Evolutionary conservation across 345 rosid species (phyloP).

Genomic region (Anacardium occidentale): DNA sequence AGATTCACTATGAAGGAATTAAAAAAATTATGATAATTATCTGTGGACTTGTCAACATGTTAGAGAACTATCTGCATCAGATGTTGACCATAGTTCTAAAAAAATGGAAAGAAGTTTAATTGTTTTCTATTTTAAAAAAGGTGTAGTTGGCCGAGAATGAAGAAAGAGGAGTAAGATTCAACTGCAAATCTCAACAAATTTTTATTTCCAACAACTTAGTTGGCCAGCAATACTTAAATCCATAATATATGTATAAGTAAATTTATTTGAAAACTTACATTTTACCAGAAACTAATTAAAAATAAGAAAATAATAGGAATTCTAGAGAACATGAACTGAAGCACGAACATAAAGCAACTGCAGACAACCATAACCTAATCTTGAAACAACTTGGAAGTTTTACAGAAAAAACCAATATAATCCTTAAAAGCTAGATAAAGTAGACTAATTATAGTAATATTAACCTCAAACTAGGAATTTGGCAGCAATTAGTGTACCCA

Average conservation of each 20-base stretch:
- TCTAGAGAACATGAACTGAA: not conserved
- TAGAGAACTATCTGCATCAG: slow-evolving; percentile 9
- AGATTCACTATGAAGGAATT: not conserved
- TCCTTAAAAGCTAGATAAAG: not conserved
- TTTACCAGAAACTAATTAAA: slow-evolving; percentile 8
- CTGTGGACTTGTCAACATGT: slow-evolving; percentile 15
- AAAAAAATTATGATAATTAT: slow-evolving; percentile 3
- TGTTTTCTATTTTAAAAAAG: no score
- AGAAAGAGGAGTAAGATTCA: slow-evolving; percentile 7
- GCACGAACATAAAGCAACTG: not conserved
- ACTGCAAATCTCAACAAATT: slow-evolving; percentile 15
- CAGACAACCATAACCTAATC: slow-evolving; percentile 3
- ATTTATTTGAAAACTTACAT: not conserved
- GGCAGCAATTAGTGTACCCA: not conserved
- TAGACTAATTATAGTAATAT: not conserved
- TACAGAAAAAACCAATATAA: not conserved
- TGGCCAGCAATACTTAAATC: not conserved
- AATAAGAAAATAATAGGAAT: no score
- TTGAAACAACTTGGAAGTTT: not conserved
- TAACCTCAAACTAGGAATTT: not conserved
- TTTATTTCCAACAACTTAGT: slow-evolving; percentile 14
- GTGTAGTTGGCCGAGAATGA: not conserved
- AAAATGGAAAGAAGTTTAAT: not conserved
- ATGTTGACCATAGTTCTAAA: not conserved
- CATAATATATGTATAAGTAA: not conserved